phyloP scores from a whole-genome alignment of 1,284 basidiomycete genomes.

The Acaromyces ingoldii region DNA sequence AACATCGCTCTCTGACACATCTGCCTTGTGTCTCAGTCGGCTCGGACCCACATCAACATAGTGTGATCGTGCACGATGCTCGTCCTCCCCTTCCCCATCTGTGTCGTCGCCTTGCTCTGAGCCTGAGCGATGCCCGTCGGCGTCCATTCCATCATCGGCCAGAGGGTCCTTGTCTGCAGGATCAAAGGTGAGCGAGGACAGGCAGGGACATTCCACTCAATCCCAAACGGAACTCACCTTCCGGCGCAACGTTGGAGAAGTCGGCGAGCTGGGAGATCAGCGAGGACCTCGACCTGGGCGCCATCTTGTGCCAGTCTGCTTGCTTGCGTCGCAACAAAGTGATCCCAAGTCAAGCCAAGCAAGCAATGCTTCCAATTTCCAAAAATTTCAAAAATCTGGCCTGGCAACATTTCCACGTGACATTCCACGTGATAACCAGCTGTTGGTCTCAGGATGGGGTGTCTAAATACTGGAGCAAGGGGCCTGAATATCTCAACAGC shows the following conservation, averaged over 20 bases:
- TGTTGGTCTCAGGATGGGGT: too few relatives aligned
- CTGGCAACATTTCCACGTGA: too few relatives aligned
- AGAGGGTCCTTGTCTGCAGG: background rate
- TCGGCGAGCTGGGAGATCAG: slow-evolving; percentile 20
- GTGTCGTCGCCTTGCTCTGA: slow-evolving; percentile 18
- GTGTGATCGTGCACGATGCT: slow-evolving; percentile 26
- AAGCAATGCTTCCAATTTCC: too few relatives aligned
- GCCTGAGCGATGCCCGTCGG: slow-evolving; percentile 14
- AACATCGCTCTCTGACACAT: slow-evolving; percentile 28
- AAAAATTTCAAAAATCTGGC: too few relatives aligned
- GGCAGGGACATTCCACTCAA: background rate
- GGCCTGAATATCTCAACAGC: too few relatives aligned
- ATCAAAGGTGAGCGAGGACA: too few relatives aligned
- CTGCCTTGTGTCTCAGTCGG: slow-evolving; percentile 30
- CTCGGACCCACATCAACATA: slow-evolving; percentile 32
- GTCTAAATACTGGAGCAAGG: too few relatives aligned
- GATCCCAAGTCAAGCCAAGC: too few relatives aligned
- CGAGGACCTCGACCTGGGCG: too few relatives aligned
- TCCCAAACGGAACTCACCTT: background rate
- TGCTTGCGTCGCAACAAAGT: too few relatives aligned
- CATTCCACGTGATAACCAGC: too few relatives aligned
- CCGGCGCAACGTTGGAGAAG: slow-evolving; percentile 22
- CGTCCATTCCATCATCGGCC: background rate
- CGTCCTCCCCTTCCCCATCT: slow-evolving; percentile 11
- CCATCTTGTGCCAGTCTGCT: too few relatives aligned